Evolutionary conservation across 208 protist genomes (phyloP).

Genomic region (Vickermania spadyakhi): DNA sequence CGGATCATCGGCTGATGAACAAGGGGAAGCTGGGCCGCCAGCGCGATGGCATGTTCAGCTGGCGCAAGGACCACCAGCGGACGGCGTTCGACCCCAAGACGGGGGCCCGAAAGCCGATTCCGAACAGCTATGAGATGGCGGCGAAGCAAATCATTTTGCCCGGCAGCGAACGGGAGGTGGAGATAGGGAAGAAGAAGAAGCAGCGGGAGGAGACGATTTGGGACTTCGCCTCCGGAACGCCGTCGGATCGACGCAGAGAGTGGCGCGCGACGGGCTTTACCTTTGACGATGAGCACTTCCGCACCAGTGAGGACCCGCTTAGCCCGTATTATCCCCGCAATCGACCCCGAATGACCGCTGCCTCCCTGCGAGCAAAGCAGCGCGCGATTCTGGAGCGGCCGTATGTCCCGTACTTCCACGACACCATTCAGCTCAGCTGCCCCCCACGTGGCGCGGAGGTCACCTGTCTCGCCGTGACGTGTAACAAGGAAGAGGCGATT

Average conservation of each 20-base stretch:
- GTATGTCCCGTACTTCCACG: slow-evolving; percentile 47
- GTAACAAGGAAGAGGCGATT: slow-evolving; percentile 25
- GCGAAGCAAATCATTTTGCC: slow-evolving; percentile 10
- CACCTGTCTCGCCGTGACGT: slow-evolving; percentile 29
- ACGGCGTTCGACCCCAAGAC: slow-evolving; percentile 13
- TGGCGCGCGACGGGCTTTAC: slow-evolving; percentile 23
- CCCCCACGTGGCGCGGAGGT: slow-evolving; percentile 7
- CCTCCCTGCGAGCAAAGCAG: slow-evolving; percentile 7
- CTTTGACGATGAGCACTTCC: slow-evolving; percentile 15
- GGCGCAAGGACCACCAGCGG: slow-evolving; percentile 18
- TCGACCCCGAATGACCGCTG: neutral
- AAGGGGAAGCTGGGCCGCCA: slow-evolving; percentile 16
- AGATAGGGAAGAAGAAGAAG: slow-evolving; percentile 5
- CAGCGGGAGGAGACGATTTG: slow-evolving; percentile 12
- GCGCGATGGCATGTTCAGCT: slow-evolving; percentile 36
- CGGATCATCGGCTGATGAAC: slow-evolving; percentile 13
- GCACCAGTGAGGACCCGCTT: slow-evolving; percentile 3
- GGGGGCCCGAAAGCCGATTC: neutral
- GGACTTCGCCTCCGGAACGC: slow-evolving; percentile 10
- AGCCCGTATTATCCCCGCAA: slow-evolving; percentile 3
- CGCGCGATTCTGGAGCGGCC: slow-evolving; percentile 1
- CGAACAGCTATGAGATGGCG: neutral
- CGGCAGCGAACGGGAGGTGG: slow-evolving; percentile 15
- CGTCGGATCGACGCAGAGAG: slow-evolving; percentile 17
- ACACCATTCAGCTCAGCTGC: slow-evolving; percentile 28